phyloP scores from a whole-genome alignment of 345 rosid species.

The Gossypium anomalum region DNA sequence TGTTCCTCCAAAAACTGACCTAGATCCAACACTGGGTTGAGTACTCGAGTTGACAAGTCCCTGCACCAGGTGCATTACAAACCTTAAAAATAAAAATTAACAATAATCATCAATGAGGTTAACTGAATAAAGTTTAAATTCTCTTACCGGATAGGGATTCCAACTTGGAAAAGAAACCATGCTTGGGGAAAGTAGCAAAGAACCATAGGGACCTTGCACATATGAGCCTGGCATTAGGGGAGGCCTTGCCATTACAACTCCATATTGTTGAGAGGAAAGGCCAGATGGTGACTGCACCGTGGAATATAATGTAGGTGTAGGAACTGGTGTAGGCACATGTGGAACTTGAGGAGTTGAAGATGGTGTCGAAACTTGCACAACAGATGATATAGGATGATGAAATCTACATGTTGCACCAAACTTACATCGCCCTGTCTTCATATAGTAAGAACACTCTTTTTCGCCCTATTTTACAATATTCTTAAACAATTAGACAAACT shows the following conservation, averaged over 20 bases:
- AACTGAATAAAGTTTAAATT: conserved; percentile 17
- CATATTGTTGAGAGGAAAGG: conserved; percentile 71
- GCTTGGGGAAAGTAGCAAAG: conserved; percentile 60
- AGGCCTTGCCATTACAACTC: conserved; percentile 69
- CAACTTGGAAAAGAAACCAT: conserved; percentile 65
- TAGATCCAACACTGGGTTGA: conserved; percentile 51
- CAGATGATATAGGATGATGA: conserved; percentile 74
- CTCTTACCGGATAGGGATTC: conserved; percentile 67
- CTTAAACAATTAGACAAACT: conserved; percentile 2
- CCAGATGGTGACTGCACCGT: conserved; percentile 51
- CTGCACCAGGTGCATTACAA: conserved; percentile 29
- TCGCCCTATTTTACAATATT: conserved; percentile 59
- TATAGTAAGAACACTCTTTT: conserved; percentile 79
- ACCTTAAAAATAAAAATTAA: background rate
- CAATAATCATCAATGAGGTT: background rate
- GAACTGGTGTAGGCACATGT: conserved; percentile 34
- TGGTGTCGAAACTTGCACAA: conserved; percentile 42
- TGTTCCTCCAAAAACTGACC: conserved; percentile 49
- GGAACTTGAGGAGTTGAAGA: conserved; percentile 48
- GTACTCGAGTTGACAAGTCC: conserved; percentile 53
- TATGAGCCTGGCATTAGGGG: conserved; percentile 62
- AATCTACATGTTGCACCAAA: conserved; percentile 79
- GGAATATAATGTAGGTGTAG: conserved; percentile 42
- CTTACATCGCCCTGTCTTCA: conserved; percentile 88
- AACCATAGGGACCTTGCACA: conserved; percentile 67